Conservation (phyloP, 768 basidiomycete genomes). For the Mycena vitilis region DNA sequence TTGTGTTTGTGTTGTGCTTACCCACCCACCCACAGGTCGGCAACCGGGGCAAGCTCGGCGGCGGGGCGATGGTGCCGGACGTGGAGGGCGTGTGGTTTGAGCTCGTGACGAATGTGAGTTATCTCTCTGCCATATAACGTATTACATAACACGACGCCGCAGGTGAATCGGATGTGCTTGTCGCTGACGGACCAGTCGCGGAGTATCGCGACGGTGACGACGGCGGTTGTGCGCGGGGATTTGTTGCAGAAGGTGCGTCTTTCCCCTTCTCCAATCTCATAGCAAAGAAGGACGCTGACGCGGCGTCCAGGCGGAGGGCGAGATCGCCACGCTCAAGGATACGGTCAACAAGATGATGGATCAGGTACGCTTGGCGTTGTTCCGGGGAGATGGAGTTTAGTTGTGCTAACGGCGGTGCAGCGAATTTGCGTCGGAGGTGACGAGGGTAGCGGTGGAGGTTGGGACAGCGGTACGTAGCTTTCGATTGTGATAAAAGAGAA, state of each 20-base stretch:
- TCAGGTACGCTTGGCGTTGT: neutral
- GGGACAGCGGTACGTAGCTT: neutral
- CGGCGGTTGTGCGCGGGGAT: constrained; percentile 82
- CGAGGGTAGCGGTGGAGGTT: neutral
- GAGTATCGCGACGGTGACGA: constrained; percentile 81
- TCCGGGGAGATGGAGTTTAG: neutral
- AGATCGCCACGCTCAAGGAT: neutral
- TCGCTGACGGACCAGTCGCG: constrained; percentile 79
- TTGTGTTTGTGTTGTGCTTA: no score
- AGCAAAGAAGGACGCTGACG: no score
- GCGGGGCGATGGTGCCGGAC: constrained; percentile 73
- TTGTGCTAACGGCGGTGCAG: neutral
- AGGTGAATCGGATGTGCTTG: constrained; percentile 61
- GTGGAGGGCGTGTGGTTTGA: constrained; percentile 85
- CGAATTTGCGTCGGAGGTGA: neutral
- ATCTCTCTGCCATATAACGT: neutral
- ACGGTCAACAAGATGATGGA: neutral
- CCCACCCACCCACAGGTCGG: constrained; percentile 18
- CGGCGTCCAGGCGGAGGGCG: neutral
- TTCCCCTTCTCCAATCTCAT: neutral
- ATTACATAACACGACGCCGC: no score
- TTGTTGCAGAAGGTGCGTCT: constrained; percentile 71
- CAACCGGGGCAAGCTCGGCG: constrained; percentile 34
- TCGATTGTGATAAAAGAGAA: no score
- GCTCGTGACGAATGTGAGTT: constrained; percentile 70